These are phyloP conservation scores for Phytophthora fragariaefolia DNA, from an alignment of 352 stramenopile genomes.

Conservation along the genomic window DNA sequence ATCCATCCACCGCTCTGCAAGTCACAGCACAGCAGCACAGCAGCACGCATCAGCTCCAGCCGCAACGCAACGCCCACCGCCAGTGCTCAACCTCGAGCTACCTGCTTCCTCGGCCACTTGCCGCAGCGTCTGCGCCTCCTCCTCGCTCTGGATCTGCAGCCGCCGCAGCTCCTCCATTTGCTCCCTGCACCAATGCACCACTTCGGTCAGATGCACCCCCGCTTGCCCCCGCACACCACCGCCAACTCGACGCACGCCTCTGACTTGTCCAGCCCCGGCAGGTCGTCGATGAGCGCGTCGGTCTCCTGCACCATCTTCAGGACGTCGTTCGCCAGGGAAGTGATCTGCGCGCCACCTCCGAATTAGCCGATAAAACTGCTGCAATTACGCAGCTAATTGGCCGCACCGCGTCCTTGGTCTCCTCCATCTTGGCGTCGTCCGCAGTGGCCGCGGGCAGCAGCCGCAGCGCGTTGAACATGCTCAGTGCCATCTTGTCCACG, in stretches of 20 bases:
- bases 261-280: slow-evolving; percentile 83
- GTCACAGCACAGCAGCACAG: slow-evolving; percentile 1
- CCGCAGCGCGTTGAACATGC: slow-evolving; percentile 89
- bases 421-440: slow-evolving; percentile 55
- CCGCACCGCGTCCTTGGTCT: slow-evolving; percentile 62
- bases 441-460: slow-evolving; percentile 64
- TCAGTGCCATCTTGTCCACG: slow-evolving; percentile 87
- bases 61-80: too few relatives aligned
- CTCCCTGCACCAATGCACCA: slow-evolving; percentile 42
- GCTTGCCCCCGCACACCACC: neutral
- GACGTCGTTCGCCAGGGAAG: slow-evolving; percentile 76
- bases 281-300: slow-evolving; percentile 77
- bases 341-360: slow-evolving; percentile 54
- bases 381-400: neutral
- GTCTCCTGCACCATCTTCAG: slow-evolving; percentile 84
- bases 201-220: neutral
- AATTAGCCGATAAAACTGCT: neutral
- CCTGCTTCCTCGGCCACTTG: slow-evolving; percentile 86
- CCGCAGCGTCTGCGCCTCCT: slow-evolving; percentile 83
- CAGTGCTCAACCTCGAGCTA: slow-evolving; percentile 18
- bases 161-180: slow-evolving; percentile 81
- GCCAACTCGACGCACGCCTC: slow-evolving; percentile 49
- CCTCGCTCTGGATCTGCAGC: slow-evolving; percentile 85
- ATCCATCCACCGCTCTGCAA: slow-evolving; percentile 81
- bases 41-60: neutral